Evolutionary conservation across 2,329 filamentous ascomycete genomes (phyloP), one percentile per base, ranked within the genome.

Genomic region (Epichloe coenophiala): DNA sequence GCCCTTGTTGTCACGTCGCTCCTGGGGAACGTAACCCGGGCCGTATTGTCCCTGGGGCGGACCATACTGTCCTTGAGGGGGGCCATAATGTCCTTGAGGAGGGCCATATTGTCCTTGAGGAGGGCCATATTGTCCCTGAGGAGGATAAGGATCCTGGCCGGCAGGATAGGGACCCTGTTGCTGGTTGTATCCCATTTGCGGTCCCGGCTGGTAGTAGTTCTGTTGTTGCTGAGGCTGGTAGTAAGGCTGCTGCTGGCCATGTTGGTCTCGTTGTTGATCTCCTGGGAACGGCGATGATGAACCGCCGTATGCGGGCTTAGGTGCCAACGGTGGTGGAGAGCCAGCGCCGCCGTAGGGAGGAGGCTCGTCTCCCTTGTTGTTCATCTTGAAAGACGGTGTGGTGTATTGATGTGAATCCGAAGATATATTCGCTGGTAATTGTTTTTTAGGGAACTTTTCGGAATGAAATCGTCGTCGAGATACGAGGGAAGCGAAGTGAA

Each of bases 361-460:
- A 49, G 76, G 76, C 36, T 71, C 64, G 49, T 76, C 71, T 63
- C 66, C 59, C 61, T 77, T 74, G 57, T 65, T 60, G 50, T 70
- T 65, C 71, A 75, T 75, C 38, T 27, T 56, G 55, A 27, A 52
- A 37, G 21, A 27, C 35, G 38, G 11, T 15, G 40, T 21, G 17
- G 27, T 33, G n/a, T 33, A 23, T 19, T 19, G 12, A 38, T 37
- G 4, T 6, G 5, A 27, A 6, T n/a, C 21, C n/a, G n/a, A 7
- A 21, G 3, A 17, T 12, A 23, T 13, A 37, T 45, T 21, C 27
- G 11, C 36, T 38, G 9, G 3, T 31, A 3, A 31, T 38, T 38
- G 8, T 1, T 17, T 17, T 17, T 27, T 47, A 4, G n/a, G 3
- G 3, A 2, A 2, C 6, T 12, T 21, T 31, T 3, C 21, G 35